Evolutionary conservation across 495 filamentous ascomycete species (phyloP), one percentile per base, ranked within the genome.

Genomic region (Glarea lozoyensis): DNA sequence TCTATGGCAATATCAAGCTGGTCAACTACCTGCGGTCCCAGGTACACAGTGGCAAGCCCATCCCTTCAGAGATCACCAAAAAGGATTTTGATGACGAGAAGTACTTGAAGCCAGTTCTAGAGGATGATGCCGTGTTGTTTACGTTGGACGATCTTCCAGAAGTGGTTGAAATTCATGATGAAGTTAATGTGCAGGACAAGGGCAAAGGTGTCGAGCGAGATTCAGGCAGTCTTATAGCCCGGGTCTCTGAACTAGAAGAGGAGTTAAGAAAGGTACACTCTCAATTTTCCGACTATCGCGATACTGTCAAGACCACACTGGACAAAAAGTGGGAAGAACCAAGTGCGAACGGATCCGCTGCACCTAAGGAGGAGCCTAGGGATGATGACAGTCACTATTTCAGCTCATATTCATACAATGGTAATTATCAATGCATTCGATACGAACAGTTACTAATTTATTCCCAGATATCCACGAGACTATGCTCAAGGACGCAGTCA

Each of bases 401-500:
- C 58, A 73, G 76, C 23, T 87, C 85, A 1, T 94, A 94, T 50
- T 73, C 82, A 15, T 76, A 79, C 60, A 86, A 86, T 60, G 75
- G 82, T 82, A n/a, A 65, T 43, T 34, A 9, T 40, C n/a, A 18
- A 24, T n/a, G 23, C 39, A 20, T 5, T 12, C 18, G 7, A 9
- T 38, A 17, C 22, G 12, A 13, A 3, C 12, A 19, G 31, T 11
- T 40, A 2, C 43, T 32, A 10, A 46, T 21, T 34, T 10, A 37
- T 42, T 42, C 2, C 17, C 48, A 86, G 84, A 82, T 25, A 94
- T 95, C 52, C 88, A 95, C 63, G 84, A 93, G 54, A 84, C 78
- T 10, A 95, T 95, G 88, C 73, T 95, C 49, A 88, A 93, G 73
- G 92, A 99, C 64, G 80, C 88, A 61, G 84, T 99, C 37, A 84